Evolutionary conservation across 2,329 filamentous ascomycete genomes (phyloP), one percentile per base, ranked within the genome.

Genomic region (Bipolaris gigantea): DNA sequence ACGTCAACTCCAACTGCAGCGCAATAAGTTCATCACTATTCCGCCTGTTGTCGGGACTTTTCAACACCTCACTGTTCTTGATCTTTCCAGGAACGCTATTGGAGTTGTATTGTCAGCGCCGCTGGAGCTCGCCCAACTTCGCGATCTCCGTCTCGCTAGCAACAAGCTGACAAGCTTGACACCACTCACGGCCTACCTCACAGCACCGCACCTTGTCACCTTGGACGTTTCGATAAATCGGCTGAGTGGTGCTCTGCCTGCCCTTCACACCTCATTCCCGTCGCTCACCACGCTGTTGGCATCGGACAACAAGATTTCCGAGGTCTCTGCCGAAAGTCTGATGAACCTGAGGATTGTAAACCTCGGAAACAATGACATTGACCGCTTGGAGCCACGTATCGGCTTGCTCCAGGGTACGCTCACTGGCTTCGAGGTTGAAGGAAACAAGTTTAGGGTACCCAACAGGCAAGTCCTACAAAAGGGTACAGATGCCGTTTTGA

Each of bases 401-500:
- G 93, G 93, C 0, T 78, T 96, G 11, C 79, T 96, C 0, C 86
- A 87, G 21, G 87, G 86, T 1, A 79, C 64, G 59, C 85, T 76
- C 77, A 89, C 80, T 74, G 83, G 80, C 49, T 77, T 97, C 9
- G 88, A 96, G 43, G 88, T 96, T 4, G 84, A 84, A 25, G 92
- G 92, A 0, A 97, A 97, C 71, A 82, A 86, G 30, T 97, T 97
- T 76, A 83, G 90, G 30, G 91, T 97, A 30, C 93, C 93, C 0
- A 85, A 89, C 52, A 92, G 89, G 78, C 89, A 89, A 59, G 83
- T 96, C 6, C 77, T 97, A 43, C 89, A 93, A 56, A 89, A 91
- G 58, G 93, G 93, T 0, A 97, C 92, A 0, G 91, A 96, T 64
- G 88, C 90, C 2, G 87, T 91, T 0, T 77, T 97, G 61, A 81